Conservation (phyloP, 2,329 filamentous ascomycete species). For the Pseudocercospora fuligena region DNA sequence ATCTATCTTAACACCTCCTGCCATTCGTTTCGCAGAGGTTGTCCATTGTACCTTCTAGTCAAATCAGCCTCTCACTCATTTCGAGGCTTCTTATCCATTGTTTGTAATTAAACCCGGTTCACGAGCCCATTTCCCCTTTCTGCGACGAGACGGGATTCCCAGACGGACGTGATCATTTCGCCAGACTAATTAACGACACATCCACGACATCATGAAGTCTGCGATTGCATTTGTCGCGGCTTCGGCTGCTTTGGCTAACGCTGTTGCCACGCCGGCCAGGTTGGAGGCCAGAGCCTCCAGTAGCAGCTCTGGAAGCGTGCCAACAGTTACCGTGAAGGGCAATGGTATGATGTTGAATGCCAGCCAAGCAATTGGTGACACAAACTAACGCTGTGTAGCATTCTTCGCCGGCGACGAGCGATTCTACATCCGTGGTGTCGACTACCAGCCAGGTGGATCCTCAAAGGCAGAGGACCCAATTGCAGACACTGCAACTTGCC, state of each 20-base stretch:
- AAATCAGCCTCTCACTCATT: constrained; percentile 28
- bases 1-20: constrained; percentile 11
- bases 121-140: constrained; percentile 14
- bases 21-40: constrained; percentile 12
- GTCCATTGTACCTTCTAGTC: constrained; percentile 11
- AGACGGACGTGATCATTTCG: not conserved
- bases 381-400: constrained; percentile 46
- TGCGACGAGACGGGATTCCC: constrained; percentile 7
- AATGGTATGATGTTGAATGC: constrained; percentile 55
- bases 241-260: constrained; percentile 51
- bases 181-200: not conserved
- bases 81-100: constrained; percentile 22
- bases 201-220: constrained; percentile 57
- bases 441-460: constrained; percentile 61
- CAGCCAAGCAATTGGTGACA: not conserved
- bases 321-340: constrained; percentile 65
- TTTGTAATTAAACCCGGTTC: constrained; percentile 16
- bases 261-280: constrained; percentile 48
- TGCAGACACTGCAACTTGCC: constrained; percentile 70
- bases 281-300: constrained; percentile 42
- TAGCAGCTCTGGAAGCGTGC: constrained; percentile 50
- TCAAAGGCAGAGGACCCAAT: constrained; percentile 74
- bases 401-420: constrained; percentile 67
- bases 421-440: constrained; percentile 66
- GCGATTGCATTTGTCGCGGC: constrained; percentile 52